A percentile compares a stretch with the other conserved stretches of the same genome.
Conservation (phyloP, 2,329 filamentous ascomycete species). For the Chrysosphaeria jannelii region DNA sequence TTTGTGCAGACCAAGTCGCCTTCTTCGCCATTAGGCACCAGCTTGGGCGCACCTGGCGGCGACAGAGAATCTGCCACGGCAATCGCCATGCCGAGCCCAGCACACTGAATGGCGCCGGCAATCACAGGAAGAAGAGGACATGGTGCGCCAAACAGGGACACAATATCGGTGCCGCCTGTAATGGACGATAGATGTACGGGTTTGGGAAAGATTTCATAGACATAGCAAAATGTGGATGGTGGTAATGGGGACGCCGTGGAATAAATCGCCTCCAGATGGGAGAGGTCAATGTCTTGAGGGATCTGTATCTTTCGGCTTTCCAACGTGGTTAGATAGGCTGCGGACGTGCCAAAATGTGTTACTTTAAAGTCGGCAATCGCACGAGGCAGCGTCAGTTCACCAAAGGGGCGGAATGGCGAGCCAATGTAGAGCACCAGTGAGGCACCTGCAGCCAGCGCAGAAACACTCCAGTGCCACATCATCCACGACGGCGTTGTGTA, state of each 20-base stretch:
- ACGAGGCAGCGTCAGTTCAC: conserved; percentile 52
- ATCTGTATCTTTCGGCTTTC: conserved; percentile 42
- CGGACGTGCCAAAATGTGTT: conserved; percentile 83
- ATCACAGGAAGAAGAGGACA: conserved; percentile 46
- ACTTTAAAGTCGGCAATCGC: conserved; percentile 57
- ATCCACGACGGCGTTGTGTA: conserved; percentile 82
- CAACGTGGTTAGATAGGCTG: conserved; percentile 72
- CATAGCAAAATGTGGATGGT: conserved; percentile 73
- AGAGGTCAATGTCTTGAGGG: conserved; percentile 29
- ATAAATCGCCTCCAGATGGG: conserved; percentile 55
- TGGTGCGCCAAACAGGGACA: conserved; percentile 74
- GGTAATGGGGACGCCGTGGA: conserved; percentile 80
- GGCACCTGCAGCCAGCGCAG: conserved; percentile 52
- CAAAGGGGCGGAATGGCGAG: conserved; percentile 57
- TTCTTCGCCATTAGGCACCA: conserved; percentile 28
- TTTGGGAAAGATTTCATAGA: conserved; percentile 56
- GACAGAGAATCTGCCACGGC: conserved; percentile 24
- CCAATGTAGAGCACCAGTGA: conserved; percentile 78
- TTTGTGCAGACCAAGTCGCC: conserved; percentile 69
- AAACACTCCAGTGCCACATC: conserved; percentile 98
- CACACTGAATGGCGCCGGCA: conserved; percentile 46
- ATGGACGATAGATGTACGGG: conserved; percentile 75
- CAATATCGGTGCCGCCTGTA: conserved; percentile 87
- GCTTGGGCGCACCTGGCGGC: conserved; percentile 17
- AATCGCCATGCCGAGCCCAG: conserved; percentile 55